Percentiles rank a stretch among this genome's conserved stretches.
phyloP scores from a whole-genome alignment of 176 grass and related monocot species.

The Alloteropsis semialata region DNA sequence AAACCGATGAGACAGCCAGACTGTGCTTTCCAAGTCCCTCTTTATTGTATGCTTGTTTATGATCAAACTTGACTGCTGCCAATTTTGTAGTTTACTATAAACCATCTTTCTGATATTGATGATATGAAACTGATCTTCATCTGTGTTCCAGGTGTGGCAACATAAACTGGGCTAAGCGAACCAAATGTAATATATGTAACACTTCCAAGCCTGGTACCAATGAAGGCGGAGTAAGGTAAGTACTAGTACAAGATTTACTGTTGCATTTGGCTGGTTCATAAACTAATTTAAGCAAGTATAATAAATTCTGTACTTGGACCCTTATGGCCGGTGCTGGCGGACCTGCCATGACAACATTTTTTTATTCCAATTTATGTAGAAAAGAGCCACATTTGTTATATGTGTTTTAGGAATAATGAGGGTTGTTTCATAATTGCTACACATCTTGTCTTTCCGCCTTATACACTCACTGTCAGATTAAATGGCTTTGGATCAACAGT shows the following conservation, averaged over 20 bases:
- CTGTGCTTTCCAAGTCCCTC: not conserved
- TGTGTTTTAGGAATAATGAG: not conserved
- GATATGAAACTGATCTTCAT: not conserved
- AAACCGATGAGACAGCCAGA: not conserved
- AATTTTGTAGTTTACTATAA: not conserved
- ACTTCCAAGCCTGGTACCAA: constrained; percentile 85
- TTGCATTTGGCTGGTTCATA: not conserved
- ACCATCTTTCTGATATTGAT: not conserved
- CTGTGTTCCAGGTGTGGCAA: constrained; percentile 75
- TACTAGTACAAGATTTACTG: not conserved
- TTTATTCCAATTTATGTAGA: not conserved
- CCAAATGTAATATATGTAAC: constrained; percentile 97
- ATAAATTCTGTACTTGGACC: not conserved
- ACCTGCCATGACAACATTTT: not conserved
- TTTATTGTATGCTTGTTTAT: not conserved
- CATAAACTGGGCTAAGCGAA: constrained; percentile 96
- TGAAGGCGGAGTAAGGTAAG: constrained; percentile 90
- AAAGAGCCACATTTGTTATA: not conserved
- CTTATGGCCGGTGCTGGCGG: too few relatives aligned
- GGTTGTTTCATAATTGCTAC: not conserved
- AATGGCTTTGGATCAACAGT: not conserved
- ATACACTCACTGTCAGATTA: not conserved
- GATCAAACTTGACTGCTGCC: not conserved
- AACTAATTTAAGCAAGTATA: not conserved
- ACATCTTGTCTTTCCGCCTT: not conserved